Evolutionary conservation across 352 stramenopile species (phyloP), one percentile per base, ranked within the genome.

Genomic region (Phytophthora pseudosyringae): DNA sequence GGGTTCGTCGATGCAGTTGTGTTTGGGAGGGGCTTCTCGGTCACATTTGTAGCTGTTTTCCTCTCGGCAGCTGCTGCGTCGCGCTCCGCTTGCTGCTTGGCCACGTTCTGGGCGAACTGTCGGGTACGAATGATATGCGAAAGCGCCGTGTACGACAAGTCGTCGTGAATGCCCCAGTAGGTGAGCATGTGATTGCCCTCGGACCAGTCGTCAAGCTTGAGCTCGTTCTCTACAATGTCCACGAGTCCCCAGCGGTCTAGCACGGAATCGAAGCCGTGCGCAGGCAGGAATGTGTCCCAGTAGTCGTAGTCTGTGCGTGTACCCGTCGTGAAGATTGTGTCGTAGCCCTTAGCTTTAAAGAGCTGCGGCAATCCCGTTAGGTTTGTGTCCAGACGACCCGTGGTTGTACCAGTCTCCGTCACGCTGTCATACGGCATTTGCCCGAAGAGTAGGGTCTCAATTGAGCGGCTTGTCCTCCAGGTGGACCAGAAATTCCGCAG

Each of bases 91-190:
- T 60, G 53, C 18, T 59, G 64, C 44, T 78, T 78, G 25, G 47
- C 67, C 29, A 67, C 50, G 11, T 70, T 59, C 16, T 68, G 52
- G 29, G 64, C 59, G 41, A 75, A 64, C 26, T 75, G 52, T 18
- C 70, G 45, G 4, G 36, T 67, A 35, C 81, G 73, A 44, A 89
- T 57, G 39, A 89, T 55, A 39, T 85, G 67, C 0, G 69, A 78
- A 28, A 91, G 59, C 15, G 85, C 76, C 9, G 79, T 75, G 60
- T 88, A 88, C 43, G 78, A 83, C 26, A 90, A 28, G 57, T 91
- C 80, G 39, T 91, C 83, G 56, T 91, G 83, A 48, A 91, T 66
- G 9, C 83, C 83, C 83, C 83, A 91, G 64, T 81, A 86, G 5
- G 71, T 71, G 71, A 87, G 84, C 59, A 85, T 68, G 59, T 82